Evolutionary conservation across 2,329 filamentous ascomycete species (phyloP).

Genomic region (Penicillium thymicola): DNA sequence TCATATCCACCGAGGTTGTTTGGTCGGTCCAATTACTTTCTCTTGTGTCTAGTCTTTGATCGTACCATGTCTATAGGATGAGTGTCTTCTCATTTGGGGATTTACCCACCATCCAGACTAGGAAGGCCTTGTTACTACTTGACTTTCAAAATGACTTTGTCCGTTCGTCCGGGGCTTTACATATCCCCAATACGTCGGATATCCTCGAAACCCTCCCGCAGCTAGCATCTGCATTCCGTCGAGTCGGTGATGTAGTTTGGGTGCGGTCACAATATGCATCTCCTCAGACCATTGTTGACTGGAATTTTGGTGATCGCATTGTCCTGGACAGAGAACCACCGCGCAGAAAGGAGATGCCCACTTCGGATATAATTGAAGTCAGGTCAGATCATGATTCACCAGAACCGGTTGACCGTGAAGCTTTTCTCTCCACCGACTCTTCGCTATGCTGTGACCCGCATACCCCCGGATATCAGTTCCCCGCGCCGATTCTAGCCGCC

Average conservation of each 20-base stretch:
- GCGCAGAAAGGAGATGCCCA: slow-evolving; percentile 5
- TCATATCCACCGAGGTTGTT: neutral
- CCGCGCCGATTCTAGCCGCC: slow-evolving; percentile 47
- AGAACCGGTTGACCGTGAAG: slow-evolving; percentile 39
- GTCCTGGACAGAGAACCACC: slow-evolving; percentile 33
- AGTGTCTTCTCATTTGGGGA: slow-evolving; percentile 30
- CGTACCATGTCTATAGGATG: slow-evolving; percentile 32
- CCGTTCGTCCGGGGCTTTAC: slow-evolving; percentile 62
- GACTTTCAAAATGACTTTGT: slow-evolving; percentile 93
- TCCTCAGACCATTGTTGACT: slow-evolving; percentile 56
- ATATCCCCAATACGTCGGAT: slow-evolving; percentile 60
- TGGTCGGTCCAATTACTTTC: neutral
- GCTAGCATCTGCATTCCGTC: slow-evolving; percentile 70
- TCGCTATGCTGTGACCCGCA: slow-evolving; percentile 41
- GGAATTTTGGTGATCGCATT: slow-evolving; percentile 47
- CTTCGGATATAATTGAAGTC: slow-evolving; percentile 22
- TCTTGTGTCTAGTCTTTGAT: neutral
- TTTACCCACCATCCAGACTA: slow-evolving; percentile 53
- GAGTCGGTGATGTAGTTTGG: slow-evolving; percentile 75
- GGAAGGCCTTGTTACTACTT: slow-evolving; percentile 72
- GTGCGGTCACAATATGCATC: slow-evolving; percentile 70
- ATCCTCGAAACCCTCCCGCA: slow-evolving; percentile 66
- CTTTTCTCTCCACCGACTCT: slow-evolving; percentile 39
- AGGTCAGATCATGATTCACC: slow-evolving; percentile 18
- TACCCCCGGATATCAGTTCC: slow-evolving; percentile 49